Percentiles rank a stretch among this genome's conserved stretches.
phyloP scores from a whole-genome alignment of 208 protist genomes.

The Trypanosoma rangeli region DNA sequence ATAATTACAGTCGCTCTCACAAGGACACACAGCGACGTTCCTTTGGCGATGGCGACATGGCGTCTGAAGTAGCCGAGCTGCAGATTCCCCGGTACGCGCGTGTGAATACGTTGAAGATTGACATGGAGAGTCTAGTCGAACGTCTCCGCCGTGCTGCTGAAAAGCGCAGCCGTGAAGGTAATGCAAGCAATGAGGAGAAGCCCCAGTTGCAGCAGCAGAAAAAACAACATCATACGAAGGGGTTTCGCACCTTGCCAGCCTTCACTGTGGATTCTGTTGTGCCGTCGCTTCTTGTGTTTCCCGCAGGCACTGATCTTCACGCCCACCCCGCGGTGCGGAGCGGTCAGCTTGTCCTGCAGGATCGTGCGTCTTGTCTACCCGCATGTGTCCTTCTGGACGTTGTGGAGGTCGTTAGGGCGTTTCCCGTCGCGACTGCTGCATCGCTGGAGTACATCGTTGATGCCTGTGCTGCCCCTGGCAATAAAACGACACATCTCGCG shows the following conservation, averaged over 20 bases:
- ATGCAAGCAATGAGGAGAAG: not conserved
- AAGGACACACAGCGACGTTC: not conserved
- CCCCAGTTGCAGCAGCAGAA: not conserved
- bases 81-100: constrained; percentile 79
- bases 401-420: constrained; percentile 34
- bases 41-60: not conserved
- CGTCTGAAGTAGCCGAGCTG: not conserved
- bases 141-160: constrained; percentile 49
- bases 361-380: constrained; percentile 91
- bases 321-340: constrained; percentile 82
- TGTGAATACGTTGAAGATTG: constrained; percentile 88
- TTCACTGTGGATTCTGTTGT: constrained; percentile 78
- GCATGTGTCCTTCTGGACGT: constrained; percentile 82
- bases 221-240: not conserved
- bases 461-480: constrained; percentile 90
- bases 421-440: not conserved
- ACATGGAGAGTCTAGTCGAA: constrained; percentile 58
- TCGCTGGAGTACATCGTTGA: constrained; percentile 88
- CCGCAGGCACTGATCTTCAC: constrained; percentile 83
- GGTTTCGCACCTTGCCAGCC: constrained; percentile 36
- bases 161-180: constrained; percentile 21
- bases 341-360: constrained; percentile 87
- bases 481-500: constrained; percentile 91
- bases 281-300: constrained; percentile 83
- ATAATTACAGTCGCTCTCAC: not conserved